Conservation (phyloP, 208 protist genomes). For the Borovskyia barvae region DNA sequence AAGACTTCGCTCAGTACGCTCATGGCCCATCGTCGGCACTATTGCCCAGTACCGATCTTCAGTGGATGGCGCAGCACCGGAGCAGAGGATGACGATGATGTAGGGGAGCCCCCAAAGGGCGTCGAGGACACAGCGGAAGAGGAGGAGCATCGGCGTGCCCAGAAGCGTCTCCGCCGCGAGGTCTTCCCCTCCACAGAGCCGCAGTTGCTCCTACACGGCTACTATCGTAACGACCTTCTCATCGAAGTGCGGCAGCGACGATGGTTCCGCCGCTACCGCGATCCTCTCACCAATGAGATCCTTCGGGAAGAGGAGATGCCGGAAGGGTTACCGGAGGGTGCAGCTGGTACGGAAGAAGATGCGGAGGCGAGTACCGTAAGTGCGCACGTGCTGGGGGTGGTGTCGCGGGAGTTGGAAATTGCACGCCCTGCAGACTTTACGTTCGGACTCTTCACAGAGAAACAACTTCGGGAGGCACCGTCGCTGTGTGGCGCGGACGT, state of each 20-base stretch:
- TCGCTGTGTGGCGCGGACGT: conserved; percentile 44
- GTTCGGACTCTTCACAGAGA: conserved; percentile 47
- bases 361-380: background rate
- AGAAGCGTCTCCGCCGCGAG: conserved; percentile 30
- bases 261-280: conserved; percentile 45
- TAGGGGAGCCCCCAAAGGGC: background rate
- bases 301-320: conserved; percentile 35
- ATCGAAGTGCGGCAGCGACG: conserved; percentile 46
- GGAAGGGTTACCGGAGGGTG: background rate
- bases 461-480: conserved; percentile 28
- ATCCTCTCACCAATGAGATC: conserved; percentile 45
- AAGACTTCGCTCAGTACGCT: conserved; percentile 1
- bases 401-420: conserved; percentile 73
- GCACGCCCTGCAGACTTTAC: conserved; percentile 74
- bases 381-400: conserved; percentile 63
- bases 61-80: conserved; percentile 27
- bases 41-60: conserved; percentile 34
- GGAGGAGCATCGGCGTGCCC: background rate
- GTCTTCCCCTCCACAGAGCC: conserved; percentile 73
- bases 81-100: background rate
- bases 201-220: conserved; percentile 66
- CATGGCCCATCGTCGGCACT: conserved; percentile 20
- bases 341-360: background rate
- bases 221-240: conserved; percentile 76
- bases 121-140: background rate